These are phyloP conservation scores for Nothopassalora personata DNA, from an alignment of 2,329 filamentous ascomycete genomes.

Conservation along the genomic window DNA sequence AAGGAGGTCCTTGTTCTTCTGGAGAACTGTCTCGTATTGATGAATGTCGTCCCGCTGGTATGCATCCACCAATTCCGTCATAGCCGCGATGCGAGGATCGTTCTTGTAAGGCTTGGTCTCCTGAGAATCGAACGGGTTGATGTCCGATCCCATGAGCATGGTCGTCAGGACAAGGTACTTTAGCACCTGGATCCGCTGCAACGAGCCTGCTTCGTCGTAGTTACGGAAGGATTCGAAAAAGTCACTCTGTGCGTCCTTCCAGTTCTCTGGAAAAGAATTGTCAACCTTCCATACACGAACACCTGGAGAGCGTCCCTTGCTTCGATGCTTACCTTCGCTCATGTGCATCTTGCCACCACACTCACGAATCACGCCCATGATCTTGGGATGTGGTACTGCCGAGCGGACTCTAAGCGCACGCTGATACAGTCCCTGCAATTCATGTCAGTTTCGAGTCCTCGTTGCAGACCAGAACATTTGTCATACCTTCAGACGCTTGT, in stretches of 20 bases:
- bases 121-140: conserved; percentile 98
- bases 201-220: conserved; percentile 94
- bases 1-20: conserved; percentile 81
- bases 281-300: conserved; percentile 20
- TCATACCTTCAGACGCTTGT: conserved; percentile 80
- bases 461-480: conserved; percentile 9
- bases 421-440: conserved; percentile 66
- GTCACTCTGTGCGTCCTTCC: conserved; percentile 93
- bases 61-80: conserved; percentile 94
- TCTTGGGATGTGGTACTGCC: conserved; percentile 96
- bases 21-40: conserved; percentile 79
- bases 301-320: conserved; percentile 22
- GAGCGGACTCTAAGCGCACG: conserved; percentile 86
- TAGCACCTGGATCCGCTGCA: conserved; percentile 93
- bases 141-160: conserved; percentile 97
- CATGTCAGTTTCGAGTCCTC: conserved; percentile 10
- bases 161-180: conserved; percentile 95
- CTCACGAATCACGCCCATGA: conserved; percentile 98
- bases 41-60: conserved; percentile 95
- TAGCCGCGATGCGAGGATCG: conserved; percentile 88
- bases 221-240: conserved; percentile 99
- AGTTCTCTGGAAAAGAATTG: conserved; percentile 62
- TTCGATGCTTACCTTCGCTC: conserved; percentile 61
- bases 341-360: conserved; percentile 99
- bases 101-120: conserved; percentile 98